A percentile compares a stretch with the other conserved stretches of the same genome.
Conservation (phyloP, 2,329 filamentous ascomycete genomes). For the Aspergillus costaricaensis region DNA sequence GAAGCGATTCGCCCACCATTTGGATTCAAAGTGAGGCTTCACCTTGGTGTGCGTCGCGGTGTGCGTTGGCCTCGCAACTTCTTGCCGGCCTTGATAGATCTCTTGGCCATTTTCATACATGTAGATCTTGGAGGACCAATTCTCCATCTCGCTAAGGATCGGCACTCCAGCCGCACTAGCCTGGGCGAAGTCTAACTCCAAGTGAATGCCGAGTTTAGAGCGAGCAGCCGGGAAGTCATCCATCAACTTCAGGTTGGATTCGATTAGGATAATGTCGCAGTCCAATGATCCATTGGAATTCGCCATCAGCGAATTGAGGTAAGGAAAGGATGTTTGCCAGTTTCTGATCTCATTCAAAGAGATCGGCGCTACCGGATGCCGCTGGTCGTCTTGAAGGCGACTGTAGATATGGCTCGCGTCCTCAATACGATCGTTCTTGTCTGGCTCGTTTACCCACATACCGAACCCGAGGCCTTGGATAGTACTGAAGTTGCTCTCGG, state of each 20-base stretch:
- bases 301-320: slow-evolving; percentile 39
- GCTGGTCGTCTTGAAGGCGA: slow-evolving; percentile 42
- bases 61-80: slow-evolving; percentile 36
- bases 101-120: slow-evolving; percentile 43
- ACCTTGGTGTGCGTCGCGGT: slow-evolving; percentile 44
- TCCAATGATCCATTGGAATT: slow-evolving; percentile 35
- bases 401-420: slow-evolving; percentile 49
- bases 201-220: slow-evolving; percentile 45
- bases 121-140: slow-evolving; percentile 47
- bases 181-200: slow-evolving; percentile 45
- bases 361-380: slow-evolving; percentile 36
- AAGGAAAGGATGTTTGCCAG: slow-evolving; percentile 47
- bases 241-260: slow-evolving; percentile 48
- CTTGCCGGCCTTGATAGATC: slow-evolving; percentile 34
- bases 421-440: slow-evolving; percentile 39
- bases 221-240: slow-evolving; percentile 44
- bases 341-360: slow-evolving; percentile 42
- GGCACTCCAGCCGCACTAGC: slow-evolving; percentile 35
- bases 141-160: slow-evolving; percentile 39
- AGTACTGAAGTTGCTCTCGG: slow-evolving; percentile 30
- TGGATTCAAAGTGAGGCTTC: slow-evolving; percentile 46
- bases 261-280: slow-evolving; percentile 48
- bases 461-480: slow-evolving; percentile 45
- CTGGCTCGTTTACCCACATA: slow-evolving; percentile 48
- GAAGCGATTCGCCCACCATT: slow-evolving; percentile 49